phyloP scores from a whole-genome alignment of 257 asterid genomes.

The Scutellaria barbata region DNA sequence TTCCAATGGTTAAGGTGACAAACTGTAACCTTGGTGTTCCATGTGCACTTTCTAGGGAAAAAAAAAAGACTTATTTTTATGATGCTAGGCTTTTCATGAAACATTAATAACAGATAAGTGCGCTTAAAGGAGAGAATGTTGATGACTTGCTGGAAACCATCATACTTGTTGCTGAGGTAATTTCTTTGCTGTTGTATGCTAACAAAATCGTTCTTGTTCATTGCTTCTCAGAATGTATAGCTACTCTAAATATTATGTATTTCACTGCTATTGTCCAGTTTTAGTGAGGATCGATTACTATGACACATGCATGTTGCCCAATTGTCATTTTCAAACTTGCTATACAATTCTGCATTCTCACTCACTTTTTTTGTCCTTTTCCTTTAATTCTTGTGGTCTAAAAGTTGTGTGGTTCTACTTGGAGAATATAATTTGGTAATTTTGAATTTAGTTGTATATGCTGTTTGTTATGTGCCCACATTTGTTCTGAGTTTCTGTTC shows the following conservation, averaged over 20 bases:
- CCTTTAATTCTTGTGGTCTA: conserved; percentile 6
- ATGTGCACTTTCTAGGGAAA: conserved; percentile 11
- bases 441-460: conserved; percentile 16
- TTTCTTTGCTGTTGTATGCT: conserved; percentile 14
- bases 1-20: conserved; percentile 84
- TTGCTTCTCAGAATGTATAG: conserved; percentile 11
- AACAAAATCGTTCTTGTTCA: conserved; percentile 12
- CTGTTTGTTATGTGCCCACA: conserved; percentile 16
- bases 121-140: conserved; percentile 95
- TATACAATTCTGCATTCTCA: neutral
- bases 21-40: conserved; percentile 28
- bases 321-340: conserved; percentile 8
- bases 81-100: conserved; percentile 36
- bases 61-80: neutral
- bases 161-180: conserved; percentile 99
- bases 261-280: conserved; percentile 25
- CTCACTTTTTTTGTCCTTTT: neutral
- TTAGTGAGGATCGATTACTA: neutral
- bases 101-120: conserved; percentile 73
- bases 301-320: neutral
- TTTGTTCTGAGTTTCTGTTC: conserved; percentile 36
- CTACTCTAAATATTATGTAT: neutral
- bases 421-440: conserved; percentile 8
- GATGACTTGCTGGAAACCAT: conserved; percentile 92
- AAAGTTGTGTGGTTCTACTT: conserved; percentile 3